Percentiles rank a stretch among this genome's conserved stretches.
Evolutionary conservation across 2,329 filamentous ascomycete genomes (phyloP).

Genomic region (Dothiorella sarmentorum): DNA sequence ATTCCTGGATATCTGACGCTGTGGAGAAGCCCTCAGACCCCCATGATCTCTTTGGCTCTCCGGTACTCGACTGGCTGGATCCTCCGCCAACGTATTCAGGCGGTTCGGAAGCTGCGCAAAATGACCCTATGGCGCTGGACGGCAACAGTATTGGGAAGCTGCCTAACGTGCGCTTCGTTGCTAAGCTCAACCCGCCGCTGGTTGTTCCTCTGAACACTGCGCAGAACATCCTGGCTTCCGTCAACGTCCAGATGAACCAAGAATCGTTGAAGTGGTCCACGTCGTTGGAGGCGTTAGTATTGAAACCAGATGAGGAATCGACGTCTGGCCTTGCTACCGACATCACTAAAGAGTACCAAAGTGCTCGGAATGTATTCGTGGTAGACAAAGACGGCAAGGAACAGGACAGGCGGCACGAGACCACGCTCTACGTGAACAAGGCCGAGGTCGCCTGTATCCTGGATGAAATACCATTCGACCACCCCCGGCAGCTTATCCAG

Average conservation of each 20-base stretch:
- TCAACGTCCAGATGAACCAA: conserved; percentile 55
- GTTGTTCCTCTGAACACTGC: conserved; percentile 64
- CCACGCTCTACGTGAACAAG: conserved; percentile 67
- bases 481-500: conserved; percentile 70
- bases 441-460: conserved; percentile 67
- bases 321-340: conserved; percentile 42
- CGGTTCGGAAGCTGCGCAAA: conserved; percentile 28
- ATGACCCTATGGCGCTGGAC: conserved; percentile 55
- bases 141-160: conserved; percentile 48
- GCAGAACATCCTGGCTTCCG: conserved; percentile 58
- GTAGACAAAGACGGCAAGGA: conserved; percentile 25
- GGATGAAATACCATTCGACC: conserved; percentile 68
- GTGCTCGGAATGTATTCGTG: conserved; percentile 47
- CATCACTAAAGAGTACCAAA: conserved; percentile 50
- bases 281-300: conserved; percentile 52
- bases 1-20: conserved; percentile 67
- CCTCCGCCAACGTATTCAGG: conserved; percentile 58
- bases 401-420: conserved; percentile 42
- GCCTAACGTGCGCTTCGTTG: conserved; percentile 71
- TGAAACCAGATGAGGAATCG: conserved; percentile 52
- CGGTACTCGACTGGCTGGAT: conserved; percentile 66
- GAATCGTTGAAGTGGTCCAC: conserved; percentile 48
- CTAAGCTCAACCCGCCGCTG: conserved; percentile 70
- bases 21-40: conserved; percentile 48
- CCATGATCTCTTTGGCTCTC: conserved; percentile 45